Evolutionary conservation across 306 rosid species (phyloP).

Genomic region (Fragaria nilgerrensis): DNA sequence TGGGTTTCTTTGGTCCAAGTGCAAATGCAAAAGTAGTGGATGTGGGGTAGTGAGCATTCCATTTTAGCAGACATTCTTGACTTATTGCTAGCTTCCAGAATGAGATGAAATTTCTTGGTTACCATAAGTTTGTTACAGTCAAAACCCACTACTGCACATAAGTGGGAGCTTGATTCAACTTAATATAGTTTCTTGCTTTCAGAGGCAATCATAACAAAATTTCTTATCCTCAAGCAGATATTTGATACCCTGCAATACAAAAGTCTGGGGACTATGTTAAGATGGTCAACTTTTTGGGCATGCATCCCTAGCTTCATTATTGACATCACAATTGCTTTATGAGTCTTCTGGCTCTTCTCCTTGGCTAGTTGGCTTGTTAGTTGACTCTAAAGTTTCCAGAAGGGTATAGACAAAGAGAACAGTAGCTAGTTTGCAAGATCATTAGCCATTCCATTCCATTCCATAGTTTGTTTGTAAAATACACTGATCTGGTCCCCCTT

Average conservation of each 20-base stretch:
- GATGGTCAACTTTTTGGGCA: conserved; percentile 4
- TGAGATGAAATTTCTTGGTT: not conserved
- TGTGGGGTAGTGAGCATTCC: not conserved
- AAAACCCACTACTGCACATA: not conserved
- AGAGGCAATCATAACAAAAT: not conserved
- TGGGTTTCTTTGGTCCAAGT: not conserved
- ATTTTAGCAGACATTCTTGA: conserved; percentile 5
- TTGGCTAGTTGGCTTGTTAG: not conserved
- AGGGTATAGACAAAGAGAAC: not conserved
- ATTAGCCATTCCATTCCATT: not conserved
- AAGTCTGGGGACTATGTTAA: not conserved
- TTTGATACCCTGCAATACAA: not conserved
- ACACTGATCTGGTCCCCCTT: too few relatives aligned
- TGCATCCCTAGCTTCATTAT: not conserved
- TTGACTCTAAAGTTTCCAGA: not conserved
- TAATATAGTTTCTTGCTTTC: not conserved
- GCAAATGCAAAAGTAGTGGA: not conserved
- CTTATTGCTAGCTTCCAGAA: not conserved
- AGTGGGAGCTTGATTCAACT: not conserved
- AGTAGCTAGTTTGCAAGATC: not conserved
- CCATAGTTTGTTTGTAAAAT: not conserved
- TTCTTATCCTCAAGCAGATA: not conserved
- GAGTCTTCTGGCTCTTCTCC: not conserved
- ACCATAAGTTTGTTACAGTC: not conserved
- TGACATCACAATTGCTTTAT: not conserved